Conservation (phyloP, 768 basidiomycete genomes). For the Mycena galericulata region DNA sequence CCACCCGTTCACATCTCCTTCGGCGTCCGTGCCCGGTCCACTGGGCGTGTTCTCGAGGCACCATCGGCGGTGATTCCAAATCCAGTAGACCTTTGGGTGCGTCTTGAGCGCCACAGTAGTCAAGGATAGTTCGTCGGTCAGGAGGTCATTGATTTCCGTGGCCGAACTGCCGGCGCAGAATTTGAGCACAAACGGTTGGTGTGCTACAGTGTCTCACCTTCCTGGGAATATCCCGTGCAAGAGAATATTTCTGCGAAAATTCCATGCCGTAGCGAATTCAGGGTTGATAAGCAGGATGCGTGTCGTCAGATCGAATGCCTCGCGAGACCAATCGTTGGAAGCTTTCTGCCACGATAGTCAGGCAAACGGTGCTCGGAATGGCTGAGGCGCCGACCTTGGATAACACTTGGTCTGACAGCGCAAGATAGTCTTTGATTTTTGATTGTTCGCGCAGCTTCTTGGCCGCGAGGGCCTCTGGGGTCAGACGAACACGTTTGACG, state of each 20-base stretch:
- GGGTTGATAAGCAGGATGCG: slow-evolving; percentile 86
- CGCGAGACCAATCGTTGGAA: slow-evolving; percentile 71
- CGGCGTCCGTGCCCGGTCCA: slow-evolving; percentile 65
- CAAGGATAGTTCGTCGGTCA: slow-evolving; percentile 81
- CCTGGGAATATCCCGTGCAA: slow-evolving; percentile 75
- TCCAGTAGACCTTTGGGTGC: slow-evolving; percentile 97
- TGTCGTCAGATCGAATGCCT: slow-evolving; percentile 85
- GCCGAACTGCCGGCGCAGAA: slow-evolving; percentile 61
- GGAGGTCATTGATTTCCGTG: slow-evolving; percentile 69
- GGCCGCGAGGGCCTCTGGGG: slow-evolving; percentile 71
- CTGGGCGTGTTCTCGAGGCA: slow-evolving; percentile 89
- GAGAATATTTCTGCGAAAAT: slow-evolving; percentile 88
- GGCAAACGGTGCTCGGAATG: slow-evolving; percentile 24
- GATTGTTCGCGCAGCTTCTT: slow-evolving; percentile 76
- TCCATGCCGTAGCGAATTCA: slow-evolving; percentile 98
- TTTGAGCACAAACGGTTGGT: slow-evolving; percentile 3
- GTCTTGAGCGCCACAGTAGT: slow-evolving; percentile 84
- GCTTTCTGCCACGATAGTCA: slow-evolving; percentile 67
- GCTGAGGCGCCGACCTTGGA: slow-evolving; percentile 61
- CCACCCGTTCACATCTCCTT: slow-evolving; percentile 73
- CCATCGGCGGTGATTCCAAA: slow-evolving; percentile 99
- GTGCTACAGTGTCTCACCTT: slow-evolving; percentile 56
- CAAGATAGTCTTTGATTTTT: slow-evolving; percentile 82
- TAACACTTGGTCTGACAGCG: slow-evolving; percentile 72
- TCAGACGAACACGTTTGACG: slow-evolving; percentile 72